Base-by-base conservation (phyloP, 2,329 filamentous ascomycete genomes). In the Verticillium albo-atrum region DNA sequence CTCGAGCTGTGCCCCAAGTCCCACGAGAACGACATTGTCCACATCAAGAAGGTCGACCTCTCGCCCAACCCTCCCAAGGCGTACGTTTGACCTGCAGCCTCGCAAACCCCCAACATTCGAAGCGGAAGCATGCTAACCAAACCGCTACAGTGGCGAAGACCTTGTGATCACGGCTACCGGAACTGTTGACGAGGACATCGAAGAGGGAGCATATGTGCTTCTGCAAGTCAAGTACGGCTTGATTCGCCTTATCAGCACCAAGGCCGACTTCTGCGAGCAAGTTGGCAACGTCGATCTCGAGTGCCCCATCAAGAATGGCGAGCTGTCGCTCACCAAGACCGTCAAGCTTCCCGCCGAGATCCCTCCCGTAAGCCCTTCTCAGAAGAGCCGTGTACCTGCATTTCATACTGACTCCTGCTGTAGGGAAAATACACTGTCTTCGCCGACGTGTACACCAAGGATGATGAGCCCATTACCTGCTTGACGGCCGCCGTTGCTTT, bases 151-250 rank as follows among this genome's bases (percentile, higher is more conserved):
- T 71, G 95, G 94, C 68, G 66, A 86, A 68, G 84, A 84, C 23
- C 87, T 99, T 58, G 80, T 82, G 61, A 96, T 99, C 78, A 85
- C 86, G 64, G 95, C 93, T 54, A 81, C 78, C 32, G 95, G 94
- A 60, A 85, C 79, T n/a, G 83, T 98, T 64, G 83, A 82, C 66
- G 77, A 96, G 70, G 76, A 82, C 56, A 87, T 99, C 64, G 83
- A 87, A 58, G 73, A 92, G 60, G 94, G 92, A 60, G 91, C 94
- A 61, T 91, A 90, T 68, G 89, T 97, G 63, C 81, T 89, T 54
- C 74, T 99, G 47, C 84, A 88, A 66, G 94, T 99, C 77, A 97
- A 97, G 79, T 97, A 96, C 75, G 94, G 94, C 62, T 82, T 97
- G 65, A 97, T 99, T 74, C 90, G 87, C 58, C 84, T 99, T 64